Conservation (phyloP, 2,329 filamentous ascomycete genomes). For the Penicillium sp. region DNA sequence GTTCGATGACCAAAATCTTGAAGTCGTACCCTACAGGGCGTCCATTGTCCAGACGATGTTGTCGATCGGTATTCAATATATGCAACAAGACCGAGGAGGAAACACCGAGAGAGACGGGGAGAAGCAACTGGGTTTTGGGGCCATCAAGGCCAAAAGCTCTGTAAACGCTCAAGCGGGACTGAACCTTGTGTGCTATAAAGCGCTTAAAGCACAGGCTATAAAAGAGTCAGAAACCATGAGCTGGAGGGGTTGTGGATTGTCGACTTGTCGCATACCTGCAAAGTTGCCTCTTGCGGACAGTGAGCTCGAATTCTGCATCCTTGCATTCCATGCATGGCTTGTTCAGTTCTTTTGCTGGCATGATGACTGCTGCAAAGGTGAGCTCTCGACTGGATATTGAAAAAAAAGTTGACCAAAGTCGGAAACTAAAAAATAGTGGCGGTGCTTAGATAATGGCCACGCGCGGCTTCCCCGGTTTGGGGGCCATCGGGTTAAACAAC, state of each 20-base stretch:
- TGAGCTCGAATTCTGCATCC: constrained; percentile 48
- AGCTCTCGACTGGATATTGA: neutral
- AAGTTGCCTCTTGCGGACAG: constrained; percentile 57
- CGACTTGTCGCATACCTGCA: constrained; percentile 50
- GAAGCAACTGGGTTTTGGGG: constrained; percentile 56
- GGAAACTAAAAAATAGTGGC: constrained; percentile 15
- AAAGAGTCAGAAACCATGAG: constrained; percentile 12
- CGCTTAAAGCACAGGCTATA: constrained; percentile 69
- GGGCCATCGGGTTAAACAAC: constrained; percentile 12
- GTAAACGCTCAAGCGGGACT: constrained; percentile 72
- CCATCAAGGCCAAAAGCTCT: constrained; percentile 11
- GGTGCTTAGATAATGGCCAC: constrained; percentile 28
- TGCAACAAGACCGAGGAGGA: constrained; percentile 77
- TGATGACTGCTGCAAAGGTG: constrained; percentile 11
- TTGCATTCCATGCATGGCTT: constrained; percentile 57
- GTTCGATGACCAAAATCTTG: constrained; percentile 42
- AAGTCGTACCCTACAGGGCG: constrained; percentile 65
- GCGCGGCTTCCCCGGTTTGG: constrained; percentile 18
- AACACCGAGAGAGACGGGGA: constrained; percentile 79
- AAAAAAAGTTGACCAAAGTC: constrained; percentile 19
- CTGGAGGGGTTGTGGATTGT: constrained; percentile 9
- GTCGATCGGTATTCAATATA: constrained; percentile 65
- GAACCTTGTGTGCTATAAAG: constrained; percentile 74
- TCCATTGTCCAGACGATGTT: constrained; percentile 51
- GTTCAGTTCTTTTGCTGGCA: constrained; percentile 32